Evolutionary conservation across 495 filamentous ascomycete genomes (phyloP), one percentile per base, ranked within the genome.

Genomic region (Hamigera avellanea): DNA sequence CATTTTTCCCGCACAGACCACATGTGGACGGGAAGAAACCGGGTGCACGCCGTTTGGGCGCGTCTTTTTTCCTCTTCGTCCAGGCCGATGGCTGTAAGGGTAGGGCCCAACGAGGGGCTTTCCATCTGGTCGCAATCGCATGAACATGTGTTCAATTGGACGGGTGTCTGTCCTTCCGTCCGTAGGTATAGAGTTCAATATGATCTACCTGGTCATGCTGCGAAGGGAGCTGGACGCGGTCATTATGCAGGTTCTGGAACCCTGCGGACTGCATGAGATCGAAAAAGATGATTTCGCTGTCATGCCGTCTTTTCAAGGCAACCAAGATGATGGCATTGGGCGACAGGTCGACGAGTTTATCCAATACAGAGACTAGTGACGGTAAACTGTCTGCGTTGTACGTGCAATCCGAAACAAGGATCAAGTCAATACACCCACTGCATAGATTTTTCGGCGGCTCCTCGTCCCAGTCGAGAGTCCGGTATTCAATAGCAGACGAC

Each of bases 371-470:
- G 2, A 95, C 84, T 23, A 98, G 63, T 8, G 76, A 69, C 12
- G 81, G 81, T 25, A 86, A 61, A 30, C 77, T 84, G 52, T 91
- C 85, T 21, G 75, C 68, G 53, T 96, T 98, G 61, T 98, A 98
- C 8, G 87, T 98, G 64, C 91, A 95, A 51, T 98, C 91, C 13
- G 86, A 84, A 1, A 93, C 68, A 4, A 93, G 54, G 15, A 95
- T 66, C 21, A 96, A 47, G 52, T 93, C 81, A 57, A 80, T 77
- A 0, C 50, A 44, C 16, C 53, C 56, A 2, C 59, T 49, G 17
- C 46, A 59, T 13, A 61, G 43, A 12, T 53, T 19, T 1, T 59
- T 58, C 6, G 72, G 56, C 14, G 70, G 60, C 13, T 46, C 23
- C 16, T 72, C 52, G 19, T 76, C 69, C 91, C 91, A 98, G 57